Evolutionary conservation across 2,329 filamentous ascomycete species (phyloP), one percentile per base, ranked within the genome.

Genomic region (Ceratocystis cubensis): DNA sequence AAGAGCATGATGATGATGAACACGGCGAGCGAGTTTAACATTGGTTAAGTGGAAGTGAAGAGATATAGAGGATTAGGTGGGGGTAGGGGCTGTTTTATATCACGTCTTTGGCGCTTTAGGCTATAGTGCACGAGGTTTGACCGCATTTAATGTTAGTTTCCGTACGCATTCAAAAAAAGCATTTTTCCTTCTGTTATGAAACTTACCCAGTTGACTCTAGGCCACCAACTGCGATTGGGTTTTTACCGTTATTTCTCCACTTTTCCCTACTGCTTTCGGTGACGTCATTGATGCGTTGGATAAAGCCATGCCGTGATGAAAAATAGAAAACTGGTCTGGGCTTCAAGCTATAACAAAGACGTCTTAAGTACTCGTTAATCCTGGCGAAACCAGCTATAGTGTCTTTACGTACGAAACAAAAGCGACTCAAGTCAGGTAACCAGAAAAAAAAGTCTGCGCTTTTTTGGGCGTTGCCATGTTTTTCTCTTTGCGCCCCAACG

Each of bases 1-100:
- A 83, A 79, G 74, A 83, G 81, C 75, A 87, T 84, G 83, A 77
- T 84, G 76, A 82, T 82, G 77, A 86, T 83, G 76, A 83, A 84
- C 70, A 79, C 78, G 68, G 82, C 84, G 22, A 80, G 80, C 70
- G 86, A 88, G 76, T 88, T 88, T 72, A 88, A 88, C 73, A 82
- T 88, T 73, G 85, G 85, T 17, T 87, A 65, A 37, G 46, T 22
- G 28, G 59, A 44, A 59, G 28, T 25, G 28, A 7, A 33, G 28
- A 17, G 15, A 8, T 6, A 59, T 17, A 25, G 20, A 25, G 53
- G 22, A 25, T 8, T 25, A 22, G 53, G 10, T 33, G 46, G 17
- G 46, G 46, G 3, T 25, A 45, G 7, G 4, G 37, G 28, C 8
- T 63, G 28, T 17, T 37, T 17, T 63, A 6, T 63, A 44, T 46